These are phyloP conservation scores for Globisporangium spinosum DNA, from an alignment of 352 stramenopile species.

Conservation along the genomic window DNA sequence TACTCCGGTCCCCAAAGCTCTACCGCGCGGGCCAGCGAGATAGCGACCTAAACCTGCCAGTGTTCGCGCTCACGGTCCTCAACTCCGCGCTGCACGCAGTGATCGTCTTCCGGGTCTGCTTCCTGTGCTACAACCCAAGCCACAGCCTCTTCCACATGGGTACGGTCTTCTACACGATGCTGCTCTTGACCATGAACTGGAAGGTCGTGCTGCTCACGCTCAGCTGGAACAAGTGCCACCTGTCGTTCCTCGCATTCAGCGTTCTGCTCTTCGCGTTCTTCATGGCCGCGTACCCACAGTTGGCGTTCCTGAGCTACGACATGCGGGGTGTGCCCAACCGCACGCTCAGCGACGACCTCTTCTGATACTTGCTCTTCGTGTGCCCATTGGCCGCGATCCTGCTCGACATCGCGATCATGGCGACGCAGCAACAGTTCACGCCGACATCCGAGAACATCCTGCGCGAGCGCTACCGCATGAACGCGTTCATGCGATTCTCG, in stretches of 20 bases:
- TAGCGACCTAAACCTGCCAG: constrained; percentile 57
- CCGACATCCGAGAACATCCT: constrained; percentile 59
- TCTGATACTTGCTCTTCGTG: constrained; percentile 57
- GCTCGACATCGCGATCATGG: constrained; percentile 37
- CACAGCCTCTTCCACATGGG: constrained; percentile 47
- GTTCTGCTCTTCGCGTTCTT: constrained; percentile 62
- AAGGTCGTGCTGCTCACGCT: constrained; percentile 65
- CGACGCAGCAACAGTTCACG: constrained; percentile 44
- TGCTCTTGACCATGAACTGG: constrained; percentile 67
- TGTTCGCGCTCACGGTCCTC: constrained; percentile 48
- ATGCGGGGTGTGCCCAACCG: constrained; percentile 48
- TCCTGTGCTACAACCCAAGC: constrained; percentile 30
- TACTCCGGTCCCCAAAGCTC: constrained; percentile 50
- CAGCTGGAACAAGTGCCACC: constrained; percentile 64
- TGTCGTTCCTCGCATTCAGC: constrained; percentile 49
- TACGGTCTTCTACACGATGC: constrained; percentile 61
- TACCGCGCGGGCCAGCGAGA: constrained; percentile 45
- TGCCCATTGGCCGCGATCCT: constrained; percentile 42
- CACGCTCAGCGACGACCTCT: constrained; percentile 41
- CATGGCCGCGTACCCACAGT: constrained; percentile 49
- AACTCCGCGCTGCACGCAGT: constrained; percentile 52
- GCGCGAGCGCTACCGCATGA: constrained; percentile 37
- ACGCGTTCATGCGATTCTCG: constrained; percentile 16
- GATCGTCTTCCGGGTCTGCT: constrained; percentile 56
- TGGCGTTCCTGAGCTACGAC: constrained; percentile 71